Percentiles rank a stretch among this genome's conserved stretches.
phyloP scores from a whole-genome alignment of 2,329 filamentous ascomycete species.

The Davidsoniella australis region DNA sequence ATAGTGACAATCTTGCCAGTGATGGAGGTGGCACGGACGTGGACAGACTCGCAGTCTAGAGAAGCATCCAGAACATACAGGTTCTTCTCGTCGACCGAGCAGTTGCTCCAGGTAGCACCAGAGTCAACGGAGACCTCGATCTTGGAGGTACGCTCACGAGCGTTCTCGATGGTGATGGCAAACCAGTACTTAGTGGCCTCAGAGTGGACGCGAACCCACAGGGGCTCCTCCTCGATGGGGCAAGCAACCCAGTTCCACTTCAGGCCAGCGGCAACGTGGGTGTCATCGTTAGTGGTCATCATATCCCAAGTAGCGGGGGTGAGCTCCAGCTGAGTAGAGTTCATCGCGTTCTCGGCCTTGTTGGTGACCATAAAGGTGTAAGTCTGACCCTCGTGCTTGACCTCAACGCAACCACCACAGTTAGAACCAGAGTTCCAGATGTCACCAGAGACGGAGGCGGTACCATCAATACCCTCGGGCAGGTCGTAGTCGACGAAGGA shows the following conservation, averaged over 20 bases:
- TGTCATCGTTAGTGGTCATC: not conserved
- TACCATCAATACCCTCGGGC: constrained; percentile 6
- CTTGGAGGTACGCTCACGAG: constrained; percentile 13
- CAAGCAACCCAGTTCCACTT: constrained; percentile 11
- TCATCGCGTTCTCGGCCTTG: constrained; percentile 4
- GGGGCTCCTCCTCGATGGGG: constrained; percentile 10
- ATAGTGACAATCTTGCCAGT: constrained; percentile 10
- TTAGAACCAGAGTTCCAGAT: constrained; percentile 13
- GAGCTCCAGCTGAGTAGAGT: constrained; percentile 11
- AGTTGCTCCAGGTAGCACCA: constrained; percentile 8
- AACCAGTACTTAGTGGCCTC: constrained; percentile 14
- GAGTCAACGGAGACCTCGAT: constrained; percentile 10
- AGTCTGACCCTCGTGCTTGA: constrained; percentile 9
- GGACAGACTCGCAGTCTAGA: constrained; percentile 5
- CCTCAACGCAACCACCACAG: constrained; percentile 11
- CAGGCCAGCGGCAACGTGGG: not conserved
- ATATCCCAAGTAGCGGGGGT: constrained; percentile 12
- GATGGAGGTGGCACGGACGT: constrained; percentile 9
- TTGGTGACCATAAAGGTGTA: constrained; percentile 11
- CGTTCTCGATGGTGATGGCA: constrained; percentile 14
- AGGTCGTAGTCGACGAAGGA: constrained; percentile 10
- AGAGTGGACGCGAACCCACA: constrained; percentile 14
- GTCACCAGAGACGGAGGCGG: constrained; percentile 4
- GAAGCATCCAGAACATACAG: constrained; percentile 8
- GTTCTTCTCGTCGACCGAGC: constrained; percentile 8